Percentiles rank a stretch among this genome's conserved stretches.
Conservation (phyloP, 2,329 filamentous ascomycete genomes). For the Trichoderma simmonsii region DNA sequence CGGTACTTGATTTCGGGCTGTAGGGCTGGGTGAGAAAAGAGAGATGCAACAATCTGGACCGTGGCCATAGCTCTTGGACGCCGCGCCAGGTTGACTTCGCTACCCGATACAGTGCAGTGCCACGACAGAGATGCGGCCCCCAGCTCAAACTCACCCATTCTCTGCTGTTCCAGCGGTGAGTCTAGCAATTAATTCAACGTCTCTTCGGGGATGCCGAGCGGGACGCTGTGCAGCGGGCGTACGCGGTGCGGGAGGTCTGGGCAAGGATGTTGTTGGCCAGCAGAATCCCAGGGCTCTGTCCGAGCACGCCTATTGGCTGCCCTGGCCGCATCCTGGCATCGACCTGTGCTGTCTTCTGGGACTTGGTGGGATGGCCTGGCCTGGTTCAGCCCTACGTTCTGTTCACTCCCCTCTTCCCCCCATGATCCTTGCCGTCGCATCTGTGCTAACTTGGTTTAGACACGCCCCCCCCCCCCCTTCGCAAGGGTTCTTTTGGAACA, state of each 20-base stretch:
- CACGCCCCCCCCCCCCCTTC: constrained; percentile 4
- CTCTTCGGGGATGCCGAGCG: constrained; percentile 19
- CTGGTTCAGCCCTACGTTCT: constrained; percentile 16
- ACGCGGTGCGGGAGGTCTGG: constrained; percentile 15
- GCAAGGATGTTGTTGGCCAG: constrained; percentile 10
- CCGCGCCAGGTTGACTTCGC: not conserved
- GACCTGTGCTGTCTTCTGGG: constrained; percentile 11
- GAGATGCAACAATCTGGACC: constrained; percentile 7
- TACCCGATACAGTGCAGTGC: constrained; percentile 11
- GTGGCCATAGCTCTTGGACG: constrained; percentile 5
- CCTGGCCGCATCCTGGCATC: constrained; percentile 16
- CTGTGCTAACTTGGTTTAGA: constrained; percentile 1
- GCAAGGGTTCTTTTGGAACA: constrained; percentile 10
- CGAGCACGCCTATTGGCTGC: constrained; percentile 13
- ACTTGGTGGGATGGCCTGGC: constrained; percentile 1
- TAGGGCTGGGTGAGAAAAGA: constrained; percentile 13
- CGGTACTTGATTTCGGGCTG: constrained; percentile 16
- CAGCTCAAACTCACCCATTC: not conserved
- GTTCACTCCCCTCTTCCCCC: not conserved
- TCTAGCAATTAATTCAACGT: constrained; percentile 17
- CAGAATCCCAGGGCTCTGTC: not conserved
- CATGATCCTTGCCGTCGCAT: constrained; percentile 5
- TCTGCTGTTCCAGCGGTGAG: constrained; percentile 19
- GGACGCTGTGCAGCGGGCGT: constrained; percentile 20
- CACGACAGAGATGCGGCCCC: constrained; percentile 9